Evolutionary conservation across 495 filamentous ascomycete genomes (phyloP).

Genomic region (Aspergillus steynii): DNA sequence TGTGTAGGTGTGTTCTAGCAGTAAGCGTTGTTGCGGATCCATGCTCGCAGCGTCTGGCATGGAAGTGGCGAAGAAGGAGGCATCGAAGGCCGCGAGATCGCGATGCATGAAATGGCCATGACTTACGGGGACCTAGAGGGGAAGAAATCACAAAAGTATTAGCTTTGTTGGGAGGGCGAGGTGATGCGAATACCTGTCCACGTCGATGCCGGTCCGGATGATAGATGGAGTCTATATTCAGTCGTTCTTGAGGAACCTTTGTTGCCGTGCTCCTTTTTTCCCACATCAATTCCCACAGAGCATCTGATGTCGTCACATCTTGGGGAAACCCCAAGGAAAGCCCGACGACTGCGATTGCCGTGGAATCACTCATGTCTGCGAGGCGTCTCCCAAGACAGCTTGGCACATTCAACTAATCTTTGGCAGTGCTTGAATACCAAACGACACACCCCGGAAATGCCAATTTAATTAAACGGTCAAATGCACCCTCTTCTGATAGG

Average conservation of each 20-base stretch:
- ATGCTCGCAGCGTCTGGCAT: too few species aligned
- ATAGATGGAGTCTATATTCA: constrained; percentile 34
- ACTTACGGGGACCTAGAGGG: constrained; percentile 15
- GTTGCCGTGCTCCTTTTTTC: constrained; percentile 29
- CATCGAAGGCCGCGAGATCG: constrained; percentile 24
- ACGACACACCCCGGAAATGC: too few species aligned
- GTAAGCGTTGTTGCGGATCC: too few species aligned
- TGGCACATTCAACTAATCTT: too few species aligned
- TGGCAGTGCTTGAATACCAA: too few species aligned
- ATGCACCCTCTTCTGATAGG: too few species aligned
- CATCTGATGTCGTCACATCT: constrained; percentile 31
- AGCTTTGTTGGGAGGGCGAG: too few species aligned
- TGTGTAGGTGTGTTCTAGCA: too few species aligned
- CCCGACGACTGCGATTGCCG: constrained; percentile 41
- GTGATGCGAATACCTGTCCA: neutral
- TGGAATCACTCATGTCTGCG: constrained; percentile 20
- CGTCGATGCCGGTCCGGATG: constrained; percentile 23
- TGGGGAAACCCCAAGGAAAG: constrained; percentile 43
- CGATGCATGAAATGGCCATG: constrained; percentile 45
- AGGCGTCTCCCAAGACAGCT: too few species aligned
- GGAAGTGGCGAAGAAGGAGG: too few species aligned
- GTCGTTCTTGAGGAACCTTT: constrained; percentile 35
- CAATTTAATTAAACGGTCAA: too few species aligned
- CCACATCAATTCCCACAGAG: constrained; percentile 42
- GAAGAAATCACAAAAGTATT: too few species aligned